Evolutionary conservation across 257 asterid species (phyloP).

Genomic region (Solanum pinnatisectum): DNA sequence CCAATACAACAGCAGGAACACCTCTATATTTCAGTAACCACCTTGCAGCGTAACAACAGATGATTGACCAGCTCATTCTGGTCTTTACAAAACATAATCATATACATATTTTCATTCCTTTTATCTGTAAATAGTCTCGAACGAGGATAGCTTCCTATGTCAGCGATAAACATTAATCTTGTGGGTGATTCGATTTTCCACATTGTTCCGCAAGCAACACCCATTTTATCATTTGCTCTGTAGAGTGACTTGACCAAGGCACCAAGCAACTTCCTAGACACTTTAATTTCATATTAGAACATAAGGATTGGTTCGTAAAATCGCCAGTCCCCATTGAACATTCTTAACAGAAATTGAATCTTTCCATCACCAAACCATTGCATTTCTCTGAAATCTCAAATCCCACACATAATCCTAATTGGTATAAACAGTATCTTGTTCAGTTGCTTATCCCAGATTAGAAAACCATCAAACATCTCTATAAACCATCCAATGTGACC

Average conservation of each 20-base stretch:
- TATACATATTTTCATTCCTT: background rate
- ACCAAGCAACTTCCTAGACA: background rate
- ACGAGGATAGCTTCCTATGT: background rate
- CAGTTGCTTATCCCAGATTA: background rate
- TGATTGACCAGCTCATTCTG: background rate
- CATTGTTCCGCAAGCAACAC: background rate
- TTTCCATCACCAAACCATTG: background rate
- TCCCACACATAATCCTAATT: background rate
- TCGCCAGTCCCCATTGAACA: background rate
- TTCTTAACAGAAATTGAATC: background rate
- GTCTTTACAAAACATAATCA: background rate
- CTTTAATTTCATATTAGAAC: background rate
- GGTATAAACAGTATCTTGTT: background rate
- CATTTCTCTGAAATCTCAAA: background rate
- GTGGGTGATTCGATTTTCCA: background rate
- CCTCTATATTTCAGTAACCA: background rate
- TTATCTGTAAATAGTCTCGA: background rate
- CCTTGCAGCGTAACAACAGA: background rate
- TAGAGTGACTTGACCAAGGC: background rate
- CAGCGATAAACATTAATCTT: background rate
- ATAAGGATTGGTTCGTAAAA: background rate
- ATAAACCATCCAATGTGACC: background rate
- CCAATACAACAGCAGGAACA: background rate
- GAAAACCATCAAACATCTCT: background rate
- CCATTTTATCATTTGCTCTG: background rate